Conservation (phyloP, 2,329 filamentous ascomycete genomes). For the Nemania sp. region DNA sequence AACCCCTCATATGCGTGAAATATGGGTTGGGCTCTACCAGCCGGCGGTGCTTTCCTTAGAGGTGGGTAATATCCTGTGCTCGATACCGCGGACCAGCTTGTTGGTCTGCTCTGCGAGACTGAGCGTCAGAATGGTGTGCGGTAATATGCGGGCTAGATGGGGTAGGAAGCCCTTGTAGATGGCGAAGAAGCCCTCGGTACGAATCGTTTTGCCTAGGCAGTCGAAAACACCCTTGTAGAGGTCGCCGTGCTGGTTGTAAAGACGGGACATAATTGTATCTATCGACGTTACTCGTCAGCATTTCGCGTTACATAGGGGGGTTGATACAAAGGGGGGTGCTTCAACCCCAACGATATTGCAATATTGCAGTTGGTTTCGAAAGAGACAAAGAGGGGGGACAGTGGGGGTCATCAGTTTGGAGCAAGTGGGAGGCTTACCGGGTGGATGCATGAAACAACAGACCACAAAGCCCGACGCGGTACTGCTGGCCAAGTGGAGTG, state of each 20-base stretch:
- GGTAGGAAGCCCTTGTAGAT: slow-evolving; percentile 98
- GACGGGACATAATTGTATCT: slow-evolving; percentile 97
- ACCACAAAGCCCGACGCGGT: slow-evolving; percentile 93
- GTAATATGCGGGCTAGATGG: slow-evolving; percentile 89
- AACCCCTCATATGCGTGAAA: neutral
- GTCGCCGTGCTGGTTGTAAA: slow-evolving; percentile 99
- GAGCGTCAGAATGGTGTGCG: slow-evolving; percentile 92
- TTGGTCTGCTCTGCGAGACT: slow-evolving; percentile 96
- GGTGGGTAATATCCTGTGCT: slow-evolving; percentile 59
- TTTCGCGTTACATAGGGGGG: neutral
- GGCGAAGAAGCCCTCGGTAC: slow-evolving; percentile 86
- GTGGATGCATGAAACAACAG: slow-evolving; percentile 97
- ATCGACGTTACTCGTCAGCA: neutral
- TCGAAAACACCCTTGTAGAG: slow-evolving; percentile 94
- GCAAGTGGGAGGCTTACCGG: slow-evolving; percentile 60
- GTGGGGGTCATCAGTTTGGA: neutral
- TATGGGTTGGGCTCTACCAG: slow-evolving; percentile 19
- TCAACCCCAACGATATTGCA: neutral
- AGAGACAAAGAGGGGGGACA: slow-evolving; percentile 14
- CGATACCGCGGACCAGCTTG: slow-evolving; percentile 82
- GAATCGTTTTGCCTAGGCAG: slow-evolving; percentile 87
- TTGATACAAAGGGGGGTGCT: too few relatives aligned
- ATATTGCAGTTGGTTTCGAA: neutral
- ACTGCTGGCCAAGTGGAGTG: slow-evolving; percentile 86
- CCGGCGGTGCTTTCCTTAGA: slow-evolving; percentile 38